Base-by-base conservation (phyloP, 2,329 filamentous ascomycete genomes). In the Talaromyces sp. region DNA sequence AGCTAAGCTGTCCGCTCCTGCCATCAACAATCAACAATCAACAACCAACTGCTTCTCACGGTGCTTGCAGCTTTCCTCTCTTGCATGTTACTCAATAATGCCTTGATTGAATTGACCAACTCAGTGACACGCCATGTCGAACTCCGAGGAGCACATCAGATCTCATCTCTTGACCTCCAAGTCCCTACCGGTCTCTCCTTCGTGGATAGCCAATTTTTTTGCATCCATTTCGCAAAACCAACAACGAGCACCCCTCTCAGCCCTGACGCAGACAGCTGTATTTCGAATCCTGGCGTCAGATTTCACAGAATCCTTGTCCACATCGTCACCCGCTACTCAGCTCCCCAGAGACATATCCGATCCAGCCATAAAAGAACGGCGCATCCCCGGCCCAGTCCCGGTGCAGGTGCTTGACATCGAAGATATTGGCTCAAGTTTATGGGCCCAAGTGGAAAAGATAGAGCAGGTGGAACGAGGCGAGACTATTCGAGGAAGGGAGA, bases 341-440 rank as follows among this genome's bases (percentile, higher is more conserved):
- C 78, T 92, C 3, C 90, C 92, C 0, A 59, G 74, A 0, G 81
- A 83, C 64, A 75, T 87, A n/a, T 75, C 79, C 54, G 78, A 84
- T 64, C 78, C 83, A 0, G 75, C 77, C 3, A 73, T 82, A 10
- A 80, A 83, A 64, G 85, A 90, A 61, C 74, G 78, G 3, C 77
- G 75, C 0, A 77, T 97, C 0, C 62, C 77, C 0, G 81, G 80
- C 1, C 84, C 90, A 32, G 80, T 93, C 0, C 80, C 88, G 3
- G 88, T 94, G 1, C 94, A 97, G 73, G 84, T 97, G 0, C 77
- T 96, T 1, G 92, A 95, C 67, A 81, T 97, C 8, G 88, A 96
- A 70, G 92, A 97, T 70, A 82, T 97, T 21, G 83, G 87, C 2
- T 82, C 84, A 57, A 91, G 88, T 67, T 83, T 89, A 56, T 96